Conservation (phyloP, 129 eudicot species). For the Erigeron canadensis region DNA sequence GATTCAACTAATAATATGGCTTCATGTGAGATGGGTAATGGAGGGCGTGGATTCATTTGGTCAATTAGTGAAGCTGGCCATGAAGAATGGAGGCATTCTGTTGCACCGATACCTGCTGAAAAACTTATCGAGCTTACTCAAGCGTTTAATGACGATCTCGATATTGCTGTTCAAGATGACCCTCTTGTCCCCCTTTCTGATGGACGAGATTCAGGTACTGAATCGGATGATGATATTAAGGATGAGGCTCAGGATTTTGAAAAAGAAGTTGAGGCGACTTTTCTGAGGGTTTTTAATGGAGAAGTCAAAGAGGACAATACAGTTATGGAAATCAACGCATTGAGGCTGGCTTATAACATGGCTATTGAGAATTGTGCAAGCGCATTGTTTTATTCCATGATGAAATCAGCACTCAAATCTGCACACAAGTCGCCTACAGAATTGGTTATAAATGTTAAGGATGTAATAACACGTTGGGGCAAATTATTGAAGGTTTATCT, state of each 20-base stretch:
- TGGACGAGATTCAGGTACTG: constrained; percentile 55
- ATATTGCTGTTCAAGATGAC: constrained; percentile 39
- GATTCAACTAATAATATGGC: constrained; percentile 28
- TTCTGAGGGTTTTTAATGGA: constrained; percentile 78
- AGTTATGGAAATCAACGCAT: constrained; percentile 82
- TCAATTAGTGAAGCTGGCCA: constrained; percentile 59
- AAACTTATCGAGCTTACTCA: constrained; percentile 58
- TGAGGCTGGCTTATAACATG: constrained; percentile 81
- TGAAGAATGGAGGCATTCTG: constrained; percentile 90
- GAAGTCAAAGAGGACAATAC: constrained; percentile 67
- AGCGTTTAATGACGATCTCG: constrained; percentile 47
- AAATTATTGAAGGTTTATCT: constrained; percentile 63
- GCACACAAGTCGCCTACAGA: constrained; percentile 56
- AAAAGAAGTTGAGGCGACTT: constrained; percentile 91
- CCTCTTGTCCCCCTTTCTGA: constrained; percentile 48
- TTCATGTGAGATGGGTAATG: constrained; percentile 65
- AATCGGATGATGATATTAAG: constrained; percentile 56
- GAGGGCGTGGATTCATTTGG: constrained; percentile 89
- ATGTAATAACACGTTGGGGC: constrained; percentile 54
- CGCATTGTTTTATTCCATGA: constrained; percentile 78
- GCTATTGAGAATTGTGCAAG: constrained; percentile 69
- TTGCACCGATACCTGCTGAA: constrained; percentile 78
- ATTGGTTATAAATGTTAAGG: constrained; percentile 43
- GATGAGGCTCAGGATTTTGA: constrained; percentile 68
- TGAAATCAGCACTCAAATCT: constrained; percentile 65